Conservation (phyloP, 345 rosid genomes). For the Eucalyptus caleyi region DNA sequence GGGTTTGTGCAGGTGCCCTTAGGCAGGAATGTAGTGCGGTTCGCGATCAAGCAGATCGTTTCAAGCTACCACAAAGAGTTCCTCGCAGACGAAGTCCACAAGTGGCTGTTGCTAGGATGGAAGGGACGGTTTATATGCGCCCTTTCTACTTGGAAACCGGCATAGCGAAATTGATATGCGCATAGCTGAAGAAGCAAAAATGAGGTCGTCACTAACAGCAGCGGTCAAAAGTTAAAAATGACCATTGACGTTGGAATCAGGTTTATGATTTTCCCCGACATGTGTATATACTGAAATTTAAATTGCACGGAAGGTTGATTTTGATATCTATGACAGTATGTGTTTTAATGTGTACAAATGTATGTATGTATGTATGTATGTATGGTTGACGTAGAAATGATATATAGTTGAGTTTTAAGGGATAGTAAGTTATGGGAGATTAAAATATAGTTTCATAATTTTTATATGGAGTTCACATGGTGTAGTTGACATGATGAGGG, state of each 20-base stretch:
- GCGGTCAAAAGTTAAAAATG: neutral
- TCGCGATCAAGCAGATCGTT: neutral
- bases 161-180: neutral
- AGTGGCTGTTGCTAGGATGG: constrained; percentile 1
- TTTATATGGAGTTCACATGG: too few relatives aligned
- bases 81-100: neutral
- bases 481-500: too few relatives aligned
- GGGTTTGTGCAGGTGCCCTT: neutral
- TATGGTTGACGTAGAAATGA: too few relatives aligned
- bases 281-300: neutral
- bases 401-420: too few relatives aligned
- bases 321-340: too few relatives aligned
- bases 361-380: too few relatives aligned
- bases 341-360: too few relatives aligned
- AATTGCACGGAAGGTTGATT: too few relatives aligned
- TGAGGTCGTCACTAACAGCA: neutral
- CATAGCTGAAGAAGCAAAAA: neutral
- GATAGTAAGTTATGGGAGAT: too few relatives aligned
- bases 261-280: neutral
- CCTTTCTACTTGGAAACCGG: neutral
- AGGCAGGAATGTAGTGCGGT: neutral
- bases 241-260: neutral
- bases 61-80: neutral
- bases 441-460: too few relatives aligned
- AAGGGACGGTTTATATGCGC: neutral